phyloP scores from a whole-genome alignment of 2,329 filamentous ascomycete species.

The Alternaria novae-zelandiae region DNA sequence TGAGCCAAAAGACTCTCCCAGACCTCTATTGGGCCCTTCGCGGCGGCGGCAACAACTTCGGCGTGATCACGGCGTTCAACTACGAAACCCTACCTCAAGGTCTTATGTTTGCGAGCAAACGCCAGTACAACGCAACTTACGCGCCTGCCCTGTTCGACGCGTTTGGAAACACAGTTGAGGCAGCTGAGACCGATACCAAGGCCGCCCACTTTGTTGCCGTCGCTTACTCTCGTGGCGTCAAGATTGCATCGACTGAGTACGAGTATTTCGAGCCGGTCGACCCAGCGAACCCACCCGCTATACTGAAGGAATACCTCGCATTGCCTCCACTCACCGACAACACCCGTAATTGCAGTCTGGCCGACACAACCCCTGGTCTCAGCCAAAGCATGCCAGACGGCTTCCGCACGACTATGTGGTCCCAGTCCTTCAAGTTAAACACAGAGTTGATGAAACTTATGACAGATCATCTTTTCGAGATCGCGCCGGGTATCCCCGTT shows the following conservation, averaged over 20 bases:
- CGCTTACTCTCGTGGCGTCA: constrained; percentile 9
- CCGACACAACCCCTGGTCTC: constrained; percentile 17
- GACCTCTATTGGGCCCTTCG: constrained; percentile 51
- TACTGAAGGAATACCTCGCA: constrained; percentile 29
- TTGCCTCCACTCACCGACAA: constrained; percentile 23
- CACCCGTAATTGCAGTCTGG: constrained; percentile 23
- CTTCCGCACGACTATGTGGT: constrained; percentile 34
- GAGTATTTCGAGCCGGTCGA: constrained; percentile 27
- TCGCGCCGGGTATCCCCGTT: not conserved
- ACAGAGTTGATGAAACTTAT: constrained; percentile 22
- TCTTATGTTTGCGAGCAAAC: constrained; percentile 7
- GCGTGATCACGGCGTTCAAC: constrained; percentile 39
- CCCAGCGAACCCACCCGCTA: constrained; percentile 13
- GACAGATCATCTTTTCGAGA: constrained; percentile 21
- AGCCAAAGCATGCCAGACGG: constrained; percentile 17
- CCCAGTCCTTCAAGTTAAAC: constrained; percentile 33
- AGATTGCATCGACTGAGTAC: constrained; percentile 21
- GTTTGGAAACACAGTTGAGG: constrained; percentile 23
- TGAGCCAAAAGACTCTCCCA: constrained; percentile 30
- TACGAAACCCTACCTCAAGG: constrained; percentile 20
- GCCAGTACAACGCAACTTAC: constrained; percentile 8
- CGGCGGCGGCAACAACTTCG: constrained; percentile 46
- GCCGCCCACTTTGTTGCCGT: constrained; percentile 32
- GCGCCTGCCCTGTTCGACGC: constrained; percentile 23
- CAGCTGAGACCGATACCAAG: constrained; percentile 22